Evolutionary conservation across 768 basidiomycete genomes (phyloP), one percentile per base, ranked within the genome.

Genomic region (Rickenella mellea): DNA sequence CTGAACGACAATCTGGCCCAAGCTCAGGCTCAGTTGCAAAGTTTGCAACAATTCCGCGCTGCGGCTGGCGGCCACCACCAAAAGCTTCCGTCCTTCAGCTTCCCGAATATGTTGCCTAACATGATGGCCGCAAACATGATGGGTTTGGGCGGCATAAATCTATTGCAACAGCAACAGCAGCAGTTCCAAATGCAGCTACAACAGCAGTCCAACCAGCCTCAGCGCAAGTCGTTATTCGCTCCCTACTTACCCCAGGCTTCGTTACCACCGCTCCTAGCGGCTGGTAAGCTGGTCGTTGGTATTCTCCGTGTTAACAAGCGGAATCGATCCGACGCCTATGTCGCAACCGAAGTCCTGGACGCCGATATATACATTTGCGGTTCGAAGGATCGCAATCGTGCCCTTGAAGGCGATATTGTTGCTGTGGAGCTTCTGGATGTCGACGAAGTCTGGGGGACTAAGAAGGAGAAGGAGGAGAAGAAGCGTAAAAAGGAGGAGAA

Each of bases 381-480:
- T 31, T 97, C 93, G 26, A 97, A 97, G 59, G 96, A 99, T 62
- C 86, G 96, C 49, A 99, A 99, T 58, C 83, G 96, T 50, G 96
- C 96, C 29, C 72, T 99, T 27, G 96, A 99, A 60, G 96, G 96
- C 20, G 96, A 99, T 57, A 94, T 98, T 43, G 91, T 99, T 44
- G 96, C 94, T 17, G 89, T 99, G 19, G 96, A 99, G 62, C 75
- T 99, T 33, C 73, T 99, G 42, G 96, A 99, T 53, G 94, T 98
- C 20, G 92, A 97, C 54, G 93, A 97, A 63, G 93, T 96, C 11
- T 89, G 89, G 89, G 84, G 87, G 7, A 96, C 96, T 5, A 99
- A 99, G 74, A 99, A 99, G 66, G 96, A 99, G 68, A 99, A 99
- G 67, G 96, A 98, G 62, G 96, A 98, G 70, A 99, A 99, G 82